Evolutionary conservation across 2,329 filamentous ascomycete genomes (phyloP).

Genomic region (Aspergillus sp.): DNA sequence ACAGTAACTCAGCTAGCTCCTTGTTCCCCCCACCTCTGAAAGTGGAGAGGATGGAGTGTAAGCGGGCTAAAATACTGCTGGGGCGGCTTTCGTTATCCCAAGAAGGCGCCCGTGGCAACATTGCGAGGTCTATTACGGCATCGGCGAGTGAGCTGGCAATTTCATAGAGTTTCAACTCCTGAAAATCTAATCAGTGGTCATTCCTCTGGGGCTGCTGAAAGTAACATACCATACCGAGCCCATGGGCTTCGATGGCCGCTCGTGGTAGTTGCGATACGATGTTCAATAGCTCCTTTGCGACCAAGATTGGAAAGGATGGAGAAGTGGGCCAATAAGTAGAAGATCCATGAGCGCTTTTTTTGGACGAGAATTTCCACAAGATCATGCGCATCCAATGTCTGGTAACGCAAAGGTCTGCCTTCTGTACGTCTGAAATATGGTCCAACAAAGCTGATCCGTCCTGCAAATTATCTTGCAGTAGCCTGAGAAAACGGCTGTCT

Average conservation of each 20-base stretch:
- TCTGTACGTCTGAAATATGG: slow-evolving; percentile 52
- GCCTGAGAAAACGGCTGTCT: slow-evolving; percentile 25
- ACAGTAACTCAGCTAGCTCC: slow-evolving; percentile 24
- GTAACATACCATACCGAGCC: slow-evolving; percentile 43
- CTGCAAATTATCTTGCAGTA: slow-evolving; percentile 48
- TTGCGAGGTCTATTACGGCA: slow-evolving; percentile 23
- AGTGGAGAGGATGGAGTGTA: slow-evolving; percentile 26
- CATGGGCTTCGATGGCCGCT: slow-evolving; percentile 53
- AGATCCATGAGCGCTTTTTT: slow-evolving; percentile 25
- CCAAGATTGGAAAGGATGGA: slow-evolving; percentile 40
- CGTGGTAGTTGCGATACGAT: slow-evolving; percentile 49
- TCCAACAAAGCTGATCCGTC: slow-evolving; percentile 44
- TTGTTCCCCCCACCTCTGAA: slow-evolving; percentile 27
- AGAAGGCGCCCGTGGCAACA: slow-evolving; percentile 11
- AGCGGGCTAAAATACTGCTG: slow-evolving; percentile 22
- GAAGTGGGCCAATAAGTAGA: slow-evolving; percentile 18
- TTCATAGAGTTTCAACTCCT: slow-evolving; percentile 34
- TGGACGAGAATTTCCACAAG: slow-evolving; percentile 48
- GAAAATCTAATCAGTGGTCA: background rate
- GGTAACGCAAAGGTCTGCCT: slow-evolving; percentile 54
- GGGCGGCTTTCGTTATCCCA: slow-evolving; percentile 26
- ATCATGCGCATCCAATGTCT: slow-evolving; percentile 56
- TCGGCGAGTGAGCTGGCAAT: slow-evolving; percentile 31
- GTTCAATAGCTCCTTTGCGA: slow-evolving; percentile 51
- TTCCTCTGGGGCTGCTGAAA: background rate